phyloP scores from a whole-genome alignment of 805 yeast genomes.

The Sungouiella blattae region DNA sequence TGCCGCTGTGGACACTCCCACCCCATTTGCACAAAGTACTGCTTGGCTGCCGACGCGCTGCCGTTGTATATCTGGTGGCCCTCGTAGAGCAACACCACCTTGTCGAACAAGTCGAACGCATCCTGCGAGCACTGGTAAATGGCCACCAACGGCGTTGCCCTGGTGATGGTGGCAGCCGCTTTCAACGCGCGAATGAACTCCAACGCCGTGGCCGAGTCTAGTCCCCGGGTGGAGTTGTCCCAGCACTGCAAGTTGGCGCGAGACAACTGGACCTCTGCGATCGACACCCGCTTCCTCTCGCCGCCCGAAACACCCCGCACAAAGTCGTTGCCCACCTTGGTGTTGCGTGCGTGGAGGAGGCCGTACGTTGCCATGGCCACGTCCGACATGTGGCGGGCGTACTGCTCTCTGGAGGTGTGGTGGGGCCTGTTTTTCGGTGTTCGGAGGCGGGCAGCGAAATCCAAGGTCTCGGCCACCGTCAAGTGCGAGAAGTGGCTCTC shows the following conservation, averaged over 20 bases:
- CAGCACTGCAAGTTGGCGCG: constrained; percentile 65
- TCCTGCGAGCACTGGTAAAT: constrained; percentile 67
- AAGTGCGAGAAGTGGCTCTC: constrained; percentile 57
- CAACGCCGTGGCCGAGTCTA: constrained; percentile 80
- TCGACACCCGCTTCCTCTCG: constrained; percentile 80
- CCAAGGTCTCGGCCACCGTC: constrained; percentile 53
- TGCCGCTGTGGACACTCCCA: constrained; percentile 54
- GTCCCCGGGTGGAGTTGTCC: constrained; percentile 84
- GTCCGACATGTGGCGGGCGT: constrained; percentile 49
- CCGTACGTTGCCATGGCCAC: constrained; percentile 57
- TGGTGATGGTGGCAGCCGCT: constrained; percentile 50
- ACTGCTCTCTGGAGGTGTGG: constrained; percentile 28
- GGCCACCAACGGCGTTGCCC: constrained; percentile 55
- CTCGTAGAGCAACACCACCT: constrained; percentile 55
- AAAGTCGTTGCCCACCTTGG: constrained; percentile 59
- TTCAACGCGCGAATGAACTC: constrained; percentile 68
- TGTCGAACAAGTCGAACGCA: constrained; percentile 60
- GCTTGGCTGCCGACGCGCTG: constrained; percentile 41
- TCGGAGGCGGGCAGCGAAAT: constrained; percentile 52
- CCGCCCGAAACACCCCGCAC: constrained; percentile 81
- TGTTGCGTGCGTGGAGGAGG: constrained; percentile 54
- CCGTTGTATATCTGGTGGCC: constrained; percentile 58
- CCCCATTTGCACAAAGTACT: constrained; percentile 52
- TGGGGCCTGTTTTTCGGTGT: constrained; percentile 35
- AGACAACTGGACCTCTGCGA: constrained; percentile 70